Evolutionary conservation across 306 rosid genomes (phyloP), one percentile per base, ranked within the genome.

Genomic region (Cucurbita ficifolia): DNA sequence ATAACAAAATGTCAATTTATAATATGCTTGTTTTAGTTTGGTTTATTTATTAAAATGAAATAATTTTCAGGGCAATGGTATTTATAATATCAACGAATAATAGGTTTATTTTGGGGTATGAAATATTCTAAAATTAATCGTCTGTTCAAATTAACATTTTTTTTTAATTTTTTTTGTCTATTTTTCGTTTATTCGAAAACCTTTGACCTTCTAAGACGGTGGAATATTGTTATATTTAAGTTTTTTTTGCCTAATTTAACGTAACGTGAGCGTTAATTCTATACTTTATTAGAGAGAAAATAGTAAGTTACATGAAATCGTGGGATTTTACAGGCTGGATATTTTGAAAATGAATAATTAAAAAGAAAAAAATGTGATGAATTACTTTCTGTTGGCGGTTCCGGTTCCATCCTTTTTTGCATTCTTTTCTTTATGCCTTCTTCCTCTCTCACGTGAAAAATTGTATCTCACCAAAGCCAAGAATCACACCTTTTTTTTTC

Each of bases 381-480:
- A 49, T 49, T 16, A 43, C 65, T 59, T 59, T 33, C 42, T 13
- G 65, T 56, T 11, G 22, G 36, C 14, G 53, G 8, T 49, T 49
- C n/a, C 36, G 1, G 5, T 10, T 21, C 39, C 63, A 1, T 51
- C 21, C 83, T 86, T 56, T 33, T 75, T 57, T 77, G 40, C 76
- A 84, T 88, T 84, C 89, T 80, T 87, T 82, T 81, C 86, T 86
- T 87, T 79, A 38, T 71, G 51, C 50, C 62, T 35, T 72, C 84
- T 61, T 51, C 48, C 65, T 73, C 67, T 81, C 76, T 59, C 82
- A 68, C 10, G 46, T 76, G 72, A 81, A 64, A 38, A 10, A 22
- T 14, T 49, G 4, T 12, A 65, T 14, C 35, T 45, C 42, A 14
- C 75, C 50, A 12, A 38, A 62, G 73, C 6, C 12, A 55, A 71